These are phyloP conservation scores for Obelidium mucronatum DNA, from an alignment of 192 early-diverging fungal genomes.

Conservation along the genomic window DNA sequence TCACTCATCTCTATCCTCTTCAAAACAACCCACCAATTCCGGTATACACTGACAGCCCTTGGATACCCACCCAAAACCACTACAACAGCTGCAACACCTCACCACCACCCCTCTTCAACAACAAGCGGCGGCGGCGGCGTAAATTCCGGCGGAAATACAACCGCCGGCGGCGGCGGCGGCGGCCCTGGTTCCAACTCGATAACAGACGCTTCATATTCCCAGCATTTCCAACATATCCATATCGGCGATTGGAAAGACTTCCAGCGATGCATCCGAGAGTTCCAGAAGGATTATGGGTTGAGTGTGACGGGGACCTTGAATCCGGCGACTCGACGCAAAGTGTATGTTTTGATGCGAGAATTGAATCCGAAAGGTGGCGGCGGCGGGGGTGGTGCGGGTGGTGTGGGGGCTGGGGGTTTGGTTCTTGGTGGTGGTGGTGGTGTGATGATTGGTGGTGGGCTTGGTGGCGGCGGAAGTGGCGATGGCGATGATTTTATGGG, in stretches of 20 bases:
- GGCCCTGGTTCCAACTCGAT: not conserved
- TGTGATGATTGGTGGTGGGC: not conserved
- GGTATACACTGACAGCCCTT: slow-evolving; percentile 3
- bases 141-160: not conserved
- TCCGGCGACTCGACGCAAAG: not conserved
- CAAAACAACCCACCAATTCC: not conserved
- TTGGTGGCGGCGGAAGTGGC: not conserved
- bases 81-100: not conserved
- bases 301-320: not conserved
- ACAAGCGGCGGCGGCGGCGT: too few relatives aligned
- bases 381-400: not conserved
- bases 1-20: slow-evolving; percentile 8
- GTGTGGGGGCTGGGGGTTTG: not conserved
- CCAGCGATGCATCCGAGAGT: not conserved
- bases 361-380: not conserved
- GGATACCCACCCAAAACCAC: not conserved
- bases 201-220: not conserved
- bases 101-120: too few relatives aligned
- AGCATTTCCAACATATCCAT: not conserved
- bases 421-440: not conserved
- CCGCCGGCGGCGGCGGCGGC: not conserved
- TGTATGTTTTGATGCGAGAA: not conserved
- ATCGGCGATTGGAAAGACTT: slow-evolving; percentile 13
- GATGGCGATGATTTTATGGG: not conserved
- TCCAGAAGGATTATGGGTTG: slow-evolving; percentile 5